These are phyloP conservation scores for Prunus armeniaca DNA, from an alignment of 306 rosid species.

Conservation along the genomic window DNA sequence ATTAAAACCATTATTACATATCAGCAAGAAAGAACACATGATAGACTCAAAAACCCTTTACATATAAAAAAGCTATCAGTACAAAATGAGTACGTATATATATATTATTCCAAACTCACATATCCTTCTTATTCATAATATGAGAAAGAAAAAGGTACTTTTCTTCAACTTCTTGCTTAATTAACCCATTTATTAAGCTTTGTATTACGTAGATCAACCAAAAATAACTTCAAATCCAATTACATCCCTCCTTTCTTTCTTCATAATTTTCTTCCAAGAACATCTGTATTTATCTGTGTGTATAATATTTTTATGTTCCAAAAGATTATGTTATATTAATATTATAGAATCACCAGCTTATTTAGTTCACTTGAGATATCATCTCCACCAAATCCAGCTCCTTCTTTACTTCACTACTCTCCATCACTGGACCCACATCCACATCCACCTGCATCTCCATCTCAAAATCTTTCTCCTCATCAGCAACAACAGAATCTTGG, in stretches of 20 bases:
- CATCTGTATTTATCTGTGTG: not conserved
- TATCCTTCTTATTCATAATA: not conserved
- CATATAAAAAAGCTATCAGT: not conserved
- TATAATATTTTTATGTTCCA: not conserved
- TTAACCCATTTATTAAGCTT: not conserved
- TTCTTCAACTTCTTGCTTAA: not conserved
- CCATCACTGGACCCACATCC: constrained; percentile 21
- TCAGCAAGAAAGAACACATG: not conserved
- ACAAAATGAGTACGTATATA: not conserved
- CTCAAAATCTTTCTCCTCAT: constrained; percentile 18
- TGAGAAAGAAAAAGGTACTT: not conserved
- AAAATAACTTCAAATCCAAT: not conserved
- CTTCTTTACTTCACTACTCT: constrained; percentile 47
- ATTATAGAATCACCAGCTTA: not conserved
- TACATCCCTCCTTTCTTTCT: not conserved
- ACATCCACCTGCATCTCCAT: constrained; percentile 13
- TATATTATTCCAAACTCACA: not conserved
- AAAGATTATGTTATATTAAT: not conserved
- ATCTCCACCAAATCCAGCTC: constrained; percentile 88
- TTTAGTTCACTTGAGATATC: constrained; percentile 51
- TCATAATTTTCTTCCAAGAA: not conserved
- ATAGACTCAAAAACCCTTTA: not conserved
- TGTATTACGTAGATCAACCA: not conserved
- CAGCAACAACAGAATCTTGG: constrained; percentile 13
- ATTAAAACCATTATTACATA: not conserved